A percentile compares a stretch with the other conserved stretches of the same genome.
Evolutionary conservation across 306 rosid genomes (phyloP).

Genomic region (Cyamopsis tetragonoloba): DNA sequence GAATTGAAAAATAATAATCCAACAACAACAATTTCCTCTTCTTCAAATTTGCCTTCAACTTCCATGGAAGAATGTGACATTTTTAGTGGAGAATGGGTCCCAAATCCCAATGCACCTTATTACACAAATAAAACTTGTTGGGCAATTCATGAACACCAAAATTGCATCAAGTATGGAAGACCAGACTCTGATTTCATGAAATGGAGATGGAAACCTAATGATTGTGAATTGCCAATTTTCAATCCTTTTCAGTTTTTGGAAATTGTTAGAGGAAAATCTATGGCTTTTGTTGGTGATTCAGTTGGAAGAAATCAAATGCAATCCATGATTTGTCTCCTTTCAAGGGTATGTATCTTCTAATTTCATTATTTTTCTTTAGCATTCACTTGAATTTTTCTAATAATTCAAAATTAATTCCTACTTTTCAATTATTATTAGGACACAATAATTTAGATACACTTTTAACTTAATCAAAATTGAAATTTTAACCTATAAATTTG

Average conservation of each 20-base stretch:
- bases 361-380: too few species aligned
- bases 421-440: background rate
- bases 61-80: conserved; percentile 53
- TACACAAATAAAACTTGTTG: conserved; percentile 69
- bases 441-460: too few species aligned
- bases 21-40: too few species aligned
- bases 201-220: conserved; percentile 89
- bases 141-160: conserved; percentile 83
- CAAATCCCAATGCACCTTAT: conserved; percentile 66
- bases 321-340: conserved; percentile 66
- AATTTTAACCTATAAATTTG: too few species aligned
- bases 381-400: too few species aligned
- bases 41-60: conserved; percentile 18
- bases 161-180: conserved; percentile 79
- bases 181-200: conserved; percentile 79
- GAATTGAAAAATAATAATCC: too few species aligned
- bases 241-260: conserved; percentile 75
- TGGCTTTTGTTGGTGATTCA: conserved; percentile 93
- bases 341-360: conserved; percentile 34
- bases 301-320: conserved; percentile 86
- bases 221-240: conserved; percentile 66
- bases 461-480: too few species aligned
- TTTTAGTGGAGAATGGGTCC: conserved; percentile 77
- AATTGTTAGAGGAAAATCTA: conserved; percentile 60
- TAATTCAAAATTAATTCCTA: background rate